Evolutionary conservation across 441 rosid genomes (phyloP), one percentile per base, ranked within the genome.

Genomic region (Erysimum cheiri): DNA sequence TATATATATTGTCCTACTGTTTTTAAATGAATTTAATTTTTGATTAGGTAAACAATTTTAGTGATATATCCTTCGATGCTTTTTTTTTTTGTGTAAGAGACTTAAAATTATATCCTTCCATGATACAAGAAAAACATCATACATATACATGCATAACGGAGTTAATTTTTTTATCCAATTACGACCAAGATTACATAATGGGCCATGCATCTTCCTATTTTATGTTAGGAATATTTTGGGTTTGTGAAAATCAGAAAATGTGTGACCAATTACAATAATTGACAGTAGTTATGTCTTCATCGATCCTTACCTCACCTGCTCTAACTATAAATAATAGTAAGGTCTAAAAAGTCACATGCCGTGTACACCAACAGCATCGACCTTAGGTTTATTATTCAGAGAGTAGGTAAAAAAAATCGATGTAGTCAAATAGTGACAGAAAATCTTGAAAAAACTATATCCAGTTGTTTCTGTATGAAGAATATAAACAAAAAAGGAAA

Each of bases 291-390:
- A 28, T 74, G 73, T 74, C 73, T 67, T 60, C 52, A 35, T 68
- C 73, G 73, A 74, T 74, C 43, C 35, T 60, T 49, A 41, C 62
- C 68, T 50, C 68, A 74, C 73, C 78, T 67, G 78, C 78, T 68
- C 64, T 53, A 60, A 61, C 69, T 53, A 72, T 56, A 44, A 36
- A 43, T 53, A 67, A 33, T 67, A 60, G n/a, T n/a, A n/a, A 24
- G 67, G 67, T 33, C 35, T 43, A 33, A 14, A 50, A 67, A 35
- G 68, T 61, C 72, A 17, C 72, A 73, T 73, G 68, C 35, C 58
- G 40, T 59, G 50, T 73, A 73, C 28, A 74, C 52, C 54, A 50
- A 44, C 49, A 60, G 33, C 33, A 33, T 59, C 77, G 43, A 73
- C 72, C 72, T 50, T 67, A 8, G 36, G 62, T 50, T 24, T 41